Evolutionary conservation across 169 alveolate species (phyloP).

Genomic region (Eimeria necatrix): DNA sequence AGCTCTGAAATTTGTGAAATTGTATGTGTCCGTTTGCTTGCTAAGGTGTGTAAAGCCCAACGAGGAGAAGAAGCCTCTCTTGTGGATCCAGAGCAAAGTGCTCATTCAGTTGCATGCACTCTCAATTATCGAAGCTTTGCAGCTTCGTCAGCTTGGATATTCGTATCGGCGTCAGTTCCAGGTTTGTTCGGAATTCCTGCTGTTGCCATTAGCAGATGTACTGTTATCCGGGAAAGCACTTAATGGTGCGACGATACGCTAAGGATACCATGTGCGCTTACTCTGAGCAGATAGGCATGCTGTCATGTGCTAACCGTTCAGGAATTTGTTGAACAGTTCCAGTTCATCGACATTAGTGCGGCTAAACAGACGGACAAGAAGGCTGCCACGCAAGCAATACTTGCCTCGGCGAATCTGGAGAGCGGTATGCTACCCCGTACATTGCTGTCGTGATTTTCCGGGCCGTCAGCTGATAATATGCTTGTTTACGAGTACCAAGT

Average conservation of each 20-base stretch:
- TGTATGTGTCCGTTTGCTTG: background rate
- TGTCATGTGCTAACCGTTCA: conserved; percentile 80
- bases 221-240: too few species aligned
- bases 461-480: background rate
- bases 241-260: too few species aligned
- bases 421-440: background rate
- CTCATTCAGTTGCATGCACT: conserved; percentile 93
- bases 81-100: conserved; percentile 92
- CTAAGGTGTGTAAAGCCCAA: conserved; percentile 92
- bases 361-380: conserved; percentile 84
- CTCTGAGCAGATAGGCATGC: background rate
- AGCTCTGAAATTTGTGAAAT: background rate
- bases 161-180: conserved; percentile 88
- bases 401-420: conserved; percentile 53
- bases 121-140: conserved; percentile 93
- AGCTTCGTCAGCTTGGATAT: conserved; percentile 92
- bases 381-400: conserved; percentile 84
- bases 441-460: background rate
- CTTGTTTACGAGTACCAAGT: too few species aligned
- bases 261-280: too few species aligned
- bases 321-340: conserved; percentile 91
- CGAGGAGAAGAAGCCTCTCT: conserved; percentile 91
- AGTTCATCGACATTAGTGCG: conserved; percentile 86
- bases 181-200: background rate
- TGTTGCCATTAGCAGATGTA: too few species aligned